These are phyloP conservation scores for Suillus spraguei DNA, from an alignment of 768 basidiomycete genomes.

Conservation along the genomic window DNA sequence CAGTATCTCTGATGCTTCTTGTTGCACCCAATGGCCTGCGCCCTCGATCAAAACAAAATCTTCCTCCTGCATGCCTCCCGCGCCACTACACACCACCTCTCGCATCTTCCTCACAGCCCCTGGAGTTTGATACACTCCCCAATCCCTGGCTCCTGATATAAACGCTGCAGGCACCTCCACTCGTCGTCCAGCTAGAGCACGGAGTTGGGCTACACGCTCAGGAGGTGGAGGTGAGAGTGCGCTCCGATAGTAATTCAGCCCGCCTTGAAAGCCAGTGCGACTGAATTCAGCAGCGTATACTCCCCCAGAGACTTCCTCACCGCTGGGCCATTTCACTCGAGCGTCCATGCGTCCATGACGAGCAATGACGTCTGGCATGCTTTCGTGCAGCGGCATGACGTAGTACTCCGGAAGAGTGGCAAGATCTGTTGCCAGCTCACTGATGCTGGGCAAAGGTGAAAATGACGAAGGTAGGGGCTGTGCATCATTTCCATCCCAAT, in stretches of 20 bases:
- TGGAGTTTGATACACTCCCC: conserved; percentile 61
- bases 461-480: conserved; percentile 39
- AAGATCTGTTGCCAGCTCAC: conserved; percentile 34
- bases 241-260: conserved; percentile 57
- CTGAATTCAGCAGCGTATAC: conserved; percentile 53
- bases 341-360: conserved; percentile 34
- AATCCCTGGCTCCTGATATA: conserved; percentile 56
- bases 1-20: conserved; percentile 51
- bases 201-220: conserved; percentile 41
- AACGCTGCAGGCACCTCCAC: conserved; percentile 60
- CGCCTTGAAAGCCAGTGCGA: conserved; percentile 65
- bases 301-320: conserved; percentile 41
- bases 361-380: conserved; percentile 52
- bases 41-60: conserved; percentile 54
- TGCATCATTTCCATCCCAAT: conserved; percentile 47
- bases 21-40: conserved; percentile 69
- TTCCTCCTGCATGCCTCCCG: conserved; percentile 23
- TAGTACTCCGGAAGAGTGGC: conserved; percentile 58
- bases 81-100: conserved; percentile 26
- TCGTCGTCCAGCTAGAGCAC: conserved; percentile 46
- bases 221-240: conserved; percentile 33
- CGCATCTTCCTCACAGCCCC: conserved; percentile 51
- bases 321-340: conserved; percentile 46
- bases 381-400: conserved; percentile 55
- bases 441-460: conserved; percentile 21